Evolutionary conservation across 2,329 filamentous ascomycete species (phyloP).

Genomic region (Pseudofabraea citricarpa): DNA sequence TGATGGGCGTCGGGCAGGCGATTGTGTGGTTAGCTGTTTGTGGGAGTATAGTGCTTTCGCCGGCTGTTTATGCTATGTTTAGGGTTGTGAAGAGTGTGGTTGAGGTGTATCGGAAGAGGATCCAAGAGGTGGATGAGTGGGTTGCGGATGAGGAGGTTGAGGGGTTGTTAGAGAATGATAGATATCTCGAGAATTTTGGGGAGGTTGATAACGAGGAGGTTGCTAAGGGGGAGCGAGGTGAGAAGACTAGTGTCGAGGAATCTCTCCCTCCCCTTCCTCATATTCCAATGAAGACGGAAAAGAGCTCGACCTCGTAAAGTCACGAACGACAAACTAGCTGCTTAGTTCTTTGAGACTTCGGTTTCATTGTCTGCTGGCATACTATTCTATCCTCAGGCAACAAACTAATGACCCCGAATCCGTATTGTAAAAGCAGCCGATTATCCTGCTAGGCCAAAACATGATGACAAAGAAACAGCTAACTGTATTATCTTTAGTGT

Average conservation of each 20-base stretch:
- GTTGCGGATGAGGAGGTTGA: conserved; percentile 13
- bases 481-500: background rate
- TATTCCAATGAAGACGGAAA: conserved; percentile 6
- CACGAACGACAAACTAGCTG: background rate
- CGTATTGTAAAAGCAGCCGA: background rate
- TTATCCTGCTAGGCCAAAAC: background rate
- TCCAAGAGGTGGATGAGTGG: conserved; percentile 14
- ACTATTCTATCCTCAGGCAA: no score
- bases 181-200: conserved; percentile 9
- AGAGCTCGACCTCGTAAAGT: conserved; percentile 9
- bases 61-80: conserved; percentile 9
- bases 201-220: conserved; percentile 7
- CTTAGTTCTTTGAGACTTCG: no score
- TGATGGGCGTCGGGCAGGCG: conserved; percentile 8
- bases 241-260: conserved; percentile 9
- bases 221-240: conserved; percentile 5
- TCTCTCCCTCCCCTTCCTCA: conserved; percentile 6
- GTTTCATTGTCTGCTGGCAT: no score
- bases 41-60: conserved; percentile 11
- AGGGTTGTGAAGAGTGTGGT: conserved; percentile 7
- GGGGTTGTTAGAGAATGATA: conserved; percentile 10
- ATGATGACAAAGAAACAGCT: background rate
- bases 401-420: no score
- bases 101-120: conserved; percentile 9
- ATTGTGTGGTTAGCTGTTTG: conserved; percentile 8